Conservation (phyloP, 2,329 filamentous ascomycete species). For the Colletotrichum lindemuthianum region DNA sequence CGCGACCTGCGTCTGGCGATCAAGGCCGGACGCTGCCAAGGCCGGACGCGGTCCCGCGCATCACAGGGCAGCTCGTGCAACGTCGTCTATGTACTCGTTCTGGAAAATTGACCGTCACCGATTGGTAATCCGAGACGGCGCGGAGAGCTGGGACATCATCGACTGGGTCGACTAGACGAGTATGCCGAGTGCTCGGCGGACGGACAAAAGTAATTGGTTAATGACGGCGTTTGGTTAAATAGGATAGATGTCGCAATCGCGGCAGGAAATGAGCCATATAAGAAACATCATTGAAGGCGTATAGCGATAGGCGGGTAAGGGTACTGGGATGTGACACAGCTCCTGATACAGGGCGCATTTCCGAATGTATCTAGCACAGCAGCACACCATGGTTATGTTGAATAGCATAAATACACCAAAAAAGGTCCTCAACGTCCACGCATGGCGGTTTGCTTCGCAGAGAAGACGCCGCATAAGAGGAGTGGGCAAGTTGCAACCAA, state of each 20-base stretch:
- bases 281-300: constrained; percentile 7
- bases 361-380: background rate
- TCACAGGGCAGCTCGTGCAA: constrained; percentile 72
- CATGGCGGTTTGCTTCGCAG: no score
- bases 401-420: no score
- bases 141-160: constrained; percentile 70
- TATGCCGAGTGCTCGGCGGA: background rate
- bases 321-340: background rate
- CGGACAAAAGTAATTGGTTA: constrained; percentile 6
- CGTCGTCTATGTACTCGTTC: constrained; percentile 70
- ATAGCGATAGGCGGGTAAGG: constrained; percentile 1
- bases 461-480: background rate
- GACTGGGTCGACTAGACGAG: constrained; percentile 60
- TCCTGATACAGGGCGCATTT: constrained; percentile 4
- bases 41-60: constrained; percentile 70
- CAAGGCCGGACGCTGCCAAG: constrained; percentile 66
- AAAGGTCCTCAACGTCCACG: no score
- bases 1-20: constrained; percentile 80
- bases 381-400: no score
- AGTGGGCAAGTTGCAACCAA: no score
- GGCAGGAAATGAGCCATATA: constrained; percentile 19
- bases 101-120: constrained; percentile 77
- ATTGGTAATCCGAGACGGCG: constrained; percentile 74
- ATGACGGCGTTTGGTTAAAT: constrained; percentile 26
- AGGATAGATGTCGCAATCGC: constrained; percentile 27